Percentiles rank a stretch among this genome's conserved stretches.
Conservation (phyloP, 2,329 filamentous ascomycete genomes). For the Thermoascus crustaceus region DNA sequence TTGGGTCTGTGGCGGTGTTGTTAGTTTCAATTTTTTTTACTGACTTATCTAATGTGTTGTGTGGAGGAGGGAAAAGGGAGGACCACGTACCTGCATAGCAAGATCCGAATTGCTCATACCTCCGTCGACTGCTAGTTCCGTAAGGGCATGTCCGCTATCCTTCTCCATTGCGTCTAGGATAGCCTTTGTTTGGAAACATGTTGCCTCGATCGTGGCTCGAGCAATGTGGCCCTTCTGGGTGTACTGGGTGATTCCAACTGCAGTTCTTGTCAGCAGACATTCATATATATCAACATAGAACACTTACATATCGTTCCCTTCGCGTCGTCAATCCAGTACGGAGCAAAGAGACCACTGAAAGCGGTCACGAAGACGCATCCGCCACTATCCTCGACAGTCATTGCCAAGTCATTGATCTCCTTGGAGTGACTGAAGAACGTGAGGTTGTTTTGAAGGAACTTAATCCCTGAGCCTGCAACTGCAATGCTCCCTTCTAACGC, state of each 20-base stretch:
- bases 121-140: slow-evolving; percentile 73
- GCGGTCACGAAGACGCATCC: slow-evolving; percentile 83
- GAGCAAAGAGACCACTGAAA: slow-evolving; percentile 83
- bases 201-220: slow-evolving; percentile 79
- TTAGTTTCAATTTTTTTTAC: slow-evolving; percentile 8
- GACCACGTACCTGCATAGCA: slow-evolving; percentile 61
- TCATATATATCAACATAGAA: slow-evolving; percentile 1
- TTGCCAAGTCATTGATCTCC: slow-evolving; percentile 57
- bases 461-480: slow-evolving; percentile 71
- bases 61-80: slow-evolving; percentile 12
- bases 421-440: slow-evolving; percentile 52
- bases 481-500: slow-evolving; percentile 79
- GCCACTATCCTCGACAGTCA: slow-evolving; percentile 64
- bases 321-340: slow-evolving; percentile 93
- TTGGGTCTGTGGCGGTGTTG: slow-evolving; percentile 53
- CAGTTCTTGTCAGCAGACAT: slow-evolving; percentile 5
- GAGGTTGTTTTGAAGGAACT: slow-evolving; percentile 61
- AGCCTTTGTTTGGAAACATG: slow-evolving; percentile 85
- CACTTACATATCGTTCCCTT: slow-evolving; percentile 70
- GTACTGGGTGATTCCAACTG: slow-evolving; percentile 74
- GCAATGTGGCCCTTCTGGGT: slow-evolving; percentile 81
- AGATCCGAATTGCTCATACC: slow-evolving; percentile 83
- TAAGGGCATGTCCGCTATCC: slow-evolving; percentile 70
- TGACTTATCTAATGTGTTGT: neutral
- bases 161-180: slow-evolving; percentile 91